Conservation (phyloP, 345 rosid genomes). For the Eutrema japonicum region DNA sequence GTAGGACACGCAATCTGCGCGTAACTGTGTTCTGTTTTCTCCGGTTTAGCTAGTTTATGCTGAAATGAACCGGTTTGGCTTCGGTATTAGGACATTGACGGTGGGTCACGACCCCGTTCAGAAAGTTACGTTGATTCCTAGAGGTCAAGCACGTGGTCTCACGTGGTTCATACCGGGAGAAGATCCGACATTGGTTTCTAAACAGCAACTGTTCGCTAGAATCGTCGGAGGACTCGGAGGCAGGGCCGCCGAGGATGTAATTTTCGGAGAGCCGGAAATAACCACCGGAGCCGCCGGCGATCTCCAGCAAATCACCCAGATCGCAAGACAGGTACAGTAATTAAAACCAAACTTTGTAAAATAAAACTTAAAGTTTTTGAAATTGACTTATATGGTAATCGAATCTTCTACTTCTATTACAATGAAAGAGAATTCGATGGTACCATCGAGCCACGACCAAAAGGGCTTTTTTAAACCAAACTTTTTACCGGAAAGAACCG, state of each 20-base stretch:
- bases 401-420: too few relatives aligned
- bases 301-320: conserved; percentile 65
- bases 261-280: conserved; percentile 76
- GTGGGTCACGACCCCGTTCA: conserved; percentile 75
- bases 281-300: conserved; percentile 77
- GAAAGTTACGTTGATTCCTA: conserved; percentile 66
- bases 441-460: too few relatives aligned
- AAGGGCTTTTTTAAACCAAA: too few relatives aligned
- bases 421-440: too few relatives aligned
- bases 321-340: conserved; percentile 63
- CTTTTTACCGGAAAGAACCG: not conserved
- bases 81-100: conserved; percentile 55
- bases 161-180: conserved; percentile 76
- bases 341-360: not conserved
- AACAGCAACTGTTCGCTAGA: conserved; percentile 65
- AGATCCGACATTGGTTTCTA: conserved; percentile 62
- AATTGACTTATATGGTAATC: too few relatives aligned
- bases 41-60: not conserved
- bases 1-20: conserved; percentile 73
- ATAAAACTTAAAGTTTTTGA: too few relatives aligned
- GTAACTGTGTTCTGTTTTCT: conserved; percentile 15
- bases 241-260: conserved; percentile 69
- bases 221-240: conserved; percentile 83
- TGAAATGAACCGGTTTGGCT: not conserved
- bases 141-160: conserved; percentile 87